Evolutionary conservation across 164 flowering plant genomes (phyloP), one percentile per base, ranked within the genome.

Genomic region (Warburgia ugandensis): DNA sequence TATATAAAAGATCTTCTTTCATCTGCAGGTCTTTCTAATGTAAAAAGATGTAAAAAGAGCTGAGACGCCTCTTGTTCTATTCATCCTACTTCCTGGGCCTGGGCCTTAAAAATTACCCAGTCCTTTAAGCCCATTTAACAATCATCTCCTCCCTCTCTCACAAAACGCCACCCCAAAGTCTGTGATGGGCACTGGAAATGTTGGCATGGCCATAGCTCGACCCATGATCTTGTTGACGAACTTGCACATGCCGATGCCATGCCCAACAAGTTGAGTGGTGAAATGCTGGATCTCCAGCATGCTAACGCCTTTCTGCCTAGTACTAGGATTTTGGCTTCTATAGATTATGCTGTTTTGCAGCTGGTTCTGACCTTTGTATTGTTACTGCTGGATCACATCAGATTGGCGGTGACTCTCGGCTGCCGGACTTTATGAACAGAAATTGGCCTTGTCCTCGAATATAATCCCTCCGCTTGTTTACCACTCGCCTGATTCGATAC

Each of bases 281-380:
- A 86, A 66, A 76, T 83, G 81, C 86, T 83, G 29, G 95, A 86
- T 54, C 86, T 86, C 67, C 91, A 81, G 59, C 91, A 86, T 71
- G 95, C 88, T 45, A 87, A 87, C 31, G 92, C 89, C 16, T 83
- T 86, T 66, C 83, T 86, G 60, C 95, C 95, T 31, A 84, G 89
- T 30, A 79, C 89, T 48, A 69, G 67, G 29, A 86, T 86, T 77
- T 11, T 23, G 31, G 77, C 92, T 30, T 67, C 78, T 54, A 68
- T 62, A 7, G 92, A 86, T 65, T 76, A 70, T 68, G 30, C 74
- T 42, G 66, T 68, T 49, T 77, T n/a, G n/a, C 92, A 20, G 73
- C 67, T 11, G 76, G 67, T n/a, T 86, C 95, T 32, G 92, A 86
- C 52, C 81, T 83, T 35, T 77, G 85, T 63, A 81, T 86, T 50